phyloP scores from a whole-genome alignment of 352 stramenopile genomes.

The Halophytophthora polymorphica region DNA sequence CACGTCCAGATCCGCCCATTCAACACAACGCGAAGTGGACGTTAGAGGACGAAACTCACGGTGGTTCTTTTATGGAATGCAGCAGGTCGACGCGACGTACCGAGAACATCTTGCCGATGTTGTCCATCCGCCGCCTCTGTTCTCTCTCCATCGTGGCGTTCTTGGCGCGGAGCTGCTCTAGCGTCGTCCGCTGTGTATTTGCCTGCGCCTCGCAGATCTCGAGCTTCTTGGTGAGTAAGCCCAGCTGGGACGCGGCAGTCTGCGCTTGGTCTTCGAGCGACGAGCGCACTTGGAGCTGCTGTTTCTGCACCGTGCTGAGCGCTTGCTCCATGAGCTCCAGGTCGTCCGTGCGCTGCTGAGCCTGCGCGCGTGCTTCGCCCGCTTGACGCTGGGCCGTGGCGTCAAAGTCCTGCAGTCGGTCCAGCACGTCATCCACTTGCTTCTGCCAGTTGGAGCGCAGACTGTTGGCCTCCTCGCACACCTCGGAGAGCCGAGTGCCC shows the following conservation, averaged over 20 bases:
- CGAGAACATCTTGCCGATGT: constrained; percentile 74
- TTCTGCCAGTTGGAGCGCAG: constrained; percentile 69
- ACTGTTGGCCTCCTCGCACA: constrained; percentile 65
- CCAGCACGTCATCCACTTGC: constrained; percentile 62
- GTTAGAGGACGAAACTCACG: no score
- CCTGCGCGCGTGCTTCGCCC: constrained; percentile 33
- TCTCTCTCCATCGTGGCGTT: constrained; percentile 59
- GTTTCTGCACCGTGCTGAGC: constrained; percentile 57
- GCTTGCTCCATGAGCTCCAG: constrained; percentile 76
- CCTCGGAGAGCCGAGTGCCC: constrained; percentile 42
- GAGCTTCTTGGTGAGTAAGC: constrained; percentile 52
- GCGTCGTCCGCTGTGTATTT: constrained; percentile 21
- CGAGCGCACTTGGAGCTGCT: constrained; percentile 53
- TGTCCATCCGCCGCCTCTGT: constrained; percentile 70
- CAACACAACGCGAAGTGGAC: no score
- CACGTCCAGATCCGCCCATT: not conserved
- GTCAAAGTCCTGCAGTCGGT: constrained; percentile 59
- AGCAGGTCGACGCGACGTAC: constrained; percentile 18
- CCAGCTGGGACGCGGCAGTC: constrained; percentile 30
- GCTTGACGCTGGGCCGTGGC: constrained; percentile 35
- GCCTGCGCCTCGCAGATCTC: constrained; percentile 50
- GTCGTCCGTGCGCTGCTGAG: constrained; percentile 63
- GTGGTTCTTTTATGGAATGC: no score
- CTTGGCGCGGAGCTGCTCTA: constrained; percentile 59
- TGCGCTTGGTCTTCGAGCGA: constrained; percentile 56